Conservation (phyloP, 805 yeast species). For the Nakazawaea wickerhamii region DNA sequence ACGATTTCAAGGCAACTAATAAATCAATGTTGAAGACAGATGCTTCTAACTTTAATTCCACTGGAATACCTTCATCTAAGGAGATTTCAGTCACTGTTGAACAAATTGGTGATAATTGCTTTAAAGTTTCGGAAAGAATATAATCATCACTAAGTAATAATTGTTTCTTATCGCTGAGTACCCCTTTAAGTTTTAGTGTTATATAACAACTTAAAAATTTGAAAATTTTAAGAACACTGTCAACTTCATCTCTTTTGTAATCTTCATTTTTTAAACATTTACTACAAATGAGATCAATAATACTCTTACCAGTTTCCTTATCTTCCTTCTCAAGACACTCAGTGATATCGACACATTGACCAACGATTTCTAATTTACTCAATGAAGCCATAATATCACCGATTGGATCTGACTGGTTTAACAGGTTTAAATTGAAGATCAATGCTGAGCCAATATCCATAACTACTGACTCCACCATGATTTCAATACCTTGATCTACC, state of each 20-base stretch:
- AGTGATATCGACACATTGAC: constrained; percentile 19
- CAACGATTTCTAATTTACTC: constrained; percentile 18
- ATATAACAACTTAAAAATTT: constrained; percentile 11
- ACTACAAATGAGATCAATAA: constrained; percentile 18
- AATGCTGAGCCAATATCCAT: constrained; percentile 11
- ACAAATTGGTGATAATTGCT: neutral
- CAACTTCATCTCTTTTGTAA: neutral
- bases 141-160: constrained; percentile 2
- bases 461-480: constrained; percentile 15
- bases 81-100: neutral
- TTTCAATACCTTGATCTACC: constrained; percentile 20
- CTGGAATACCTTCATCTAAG: neutral
- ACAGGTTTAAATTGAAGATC: constrained; percentile 11
- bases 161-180: constrained; percentile 7
- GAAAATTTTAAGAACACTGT: constrained; percentile 5
- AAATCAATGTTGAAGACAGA: constrained; percentile 24
- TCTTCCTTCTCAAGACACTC: constrained; percentile 17
- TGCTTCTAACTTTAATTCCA: constrained; percentile 6
- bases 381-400: constrained; percentile 4
- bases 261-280: constrained; percentile 14
- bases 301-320: constrained; percentile 6
- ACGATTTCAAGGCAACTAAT: constrained; percentile 28
- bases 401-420: neutral
- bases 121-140: neutral
- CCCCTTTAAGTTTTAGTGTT: constrained; percentile 20